A percentile compares a stretch with the other conserved stretches of the same genome.
Conservation (phyloP, 2,329 filamentous ascomycete genomes). For the Stagonosporopsis cucurbitacearum region DNA sequence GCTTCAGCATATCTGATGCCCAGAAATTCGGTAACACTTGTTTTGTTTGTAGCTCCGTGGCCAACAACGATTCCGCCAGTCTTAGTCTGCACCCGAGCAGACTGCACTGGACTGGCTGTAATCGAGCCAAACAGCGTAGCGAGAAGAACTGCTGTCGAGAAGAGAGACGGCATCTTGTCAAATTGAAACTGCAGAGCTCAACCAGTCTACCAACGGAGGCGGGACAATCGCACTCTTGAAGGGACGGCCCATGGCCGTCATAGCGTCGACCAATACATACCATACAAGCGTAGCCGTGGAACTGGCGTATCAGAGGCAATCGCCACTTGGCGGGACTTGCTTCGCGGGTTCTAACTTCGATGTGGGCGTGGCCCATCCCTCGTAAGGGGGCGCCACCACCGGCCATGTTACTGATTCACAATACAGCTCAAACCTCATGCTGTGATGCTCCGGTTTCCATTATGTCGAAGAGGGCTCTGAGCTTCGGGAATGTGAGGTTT, state of each 20-base stretch:
- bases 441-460: neutral
- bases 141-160: slow-evolving; percentile 19
- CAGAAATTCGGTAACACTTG: slow-evolving; percentile 41
- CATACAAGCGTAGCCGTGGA: neutral
- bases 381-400: neutral
- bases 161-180: slow-evolving; percentile 24
- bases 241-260: neutral
- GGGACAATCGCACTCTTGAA: slow-evolving; percentile 14
- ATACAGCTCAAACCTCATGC: neutral
- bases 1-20: slow-evolving; percentile 47
- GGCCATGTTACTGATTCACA: neutral
- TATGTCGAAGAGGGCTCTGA: neutral
- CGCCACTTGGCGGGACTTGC: slow-evolving; percentile 8
- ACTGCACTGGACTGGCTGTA: slow-evolving; percentile 9
- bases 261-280: slow-evolving; percentile 5
- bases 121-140: slow-evolving; percentile 18
- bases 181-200: slow-evolving; percentile 8
- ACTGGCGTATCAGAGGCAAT: slow-evolving; percentile 1
- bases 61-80: slow-evolving; percentile 43
- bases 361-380: neutral
- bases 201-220: neutral
- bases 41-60: slow-evolving; percentile 35
- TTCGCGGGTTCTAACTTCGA: neutral
- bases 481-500: neutral
- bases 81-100: slow-evolving; percentile 27